Conservation (phyloP, 345 rosid genomes). For the Eucalyptus cloeziana region DNA sequence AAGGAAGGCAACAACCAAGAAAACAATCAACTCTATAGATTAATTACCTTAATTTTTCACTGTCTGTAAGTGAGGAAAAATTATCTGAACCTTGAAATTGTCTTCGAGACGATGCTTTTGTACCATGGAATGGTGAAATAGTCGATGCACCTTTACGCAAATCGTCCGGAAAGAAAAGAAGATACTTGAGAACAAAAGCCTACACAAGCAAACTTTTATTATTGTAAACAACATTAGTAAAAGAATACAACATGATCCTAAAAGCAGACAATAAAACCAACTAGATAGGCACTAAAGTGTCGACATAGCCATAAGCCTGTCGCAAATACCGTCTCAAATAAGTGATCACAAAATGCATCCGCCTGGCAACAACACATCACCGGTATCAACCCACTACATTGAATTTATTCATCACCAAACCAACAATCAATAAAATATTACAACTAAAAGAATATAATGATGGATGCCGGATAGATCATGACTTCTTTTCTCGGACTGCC, state of each 20-base stretch:
- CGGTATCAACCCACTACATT: not conserved
- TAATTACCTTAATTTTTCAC: constrained; percentile 67
- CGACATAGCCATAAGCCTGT: not conserved
- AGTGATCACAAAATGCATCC: not conserved
- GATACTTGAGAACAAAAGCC: constrained; percentile 96
- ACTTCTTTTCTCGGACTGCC: not conserved
- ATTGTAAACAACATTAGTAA: not conserved
- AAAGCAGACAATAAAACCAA: not conserved
- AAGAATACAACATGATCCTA: not conserved
- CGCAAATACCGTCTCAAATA: not conserved
- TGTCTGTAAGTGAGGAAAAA: constrained; percentile 53
- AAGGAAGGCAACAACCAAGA: not conserved
- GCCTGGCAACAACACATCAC: not conserved
- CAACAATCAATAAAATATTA: not conserved
- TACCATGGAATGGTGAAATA: constrained; percentile 17
- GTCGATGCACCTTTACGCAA: constrained; percentile 23
- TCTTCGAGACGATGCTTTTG: constrained; percentile 21
- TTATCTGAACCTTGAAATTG: constrained; percentile 32
- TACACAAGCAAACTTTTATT: constrained; percentile 7
- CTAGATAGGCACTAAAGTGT: not conserved
- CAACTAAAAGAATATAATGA: not conserved
- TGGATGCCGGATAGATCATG: not conserved
- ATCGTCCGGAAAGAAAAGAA: constrained; percentile 77
- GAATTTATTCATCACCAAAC: not conserved
- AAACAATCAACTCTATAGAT: not conserved